Evolutionary conservation across 257 asterid species (phyloP).

Genomic region (Capsicum rhomboideum): DNA sequence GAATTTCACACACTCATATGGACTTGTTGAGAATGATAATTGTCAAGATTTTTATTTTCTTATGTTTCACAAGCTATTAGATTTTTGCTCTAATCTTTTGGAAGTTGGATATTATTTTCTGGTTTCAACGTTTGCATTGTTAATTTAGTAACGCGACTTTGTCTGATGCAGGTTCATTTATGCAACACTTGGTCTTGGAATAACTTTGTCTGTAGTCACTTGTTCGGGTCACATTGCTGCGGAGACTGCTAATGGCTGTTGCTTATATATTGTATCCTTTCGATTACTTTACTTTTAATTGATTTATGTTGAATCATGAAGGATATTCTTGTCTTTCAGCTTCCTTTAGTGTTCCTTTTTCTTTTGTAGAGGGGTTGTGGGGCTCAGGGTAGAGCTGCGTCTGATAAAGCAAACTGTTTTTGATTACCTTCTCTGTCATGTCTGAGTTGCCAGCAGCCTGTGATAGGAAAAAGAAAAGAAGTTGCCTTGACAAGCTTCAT

Average conservation of each 20-base stretch:
- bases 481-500: not conserved
- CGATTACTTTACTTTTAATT: not conserved
- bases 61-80: not conserved
- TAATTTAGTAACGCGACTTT: not conserved
- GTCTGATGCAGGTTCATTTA: conserved; percentile 49
- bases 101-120: not conserved
- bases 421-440: too few relatives aligned
- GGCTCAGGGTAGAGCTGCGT: not conserved
- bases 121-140: not conserved
- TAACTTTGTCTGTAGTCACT: conserved; percentile 34
- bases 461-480: not conserved
- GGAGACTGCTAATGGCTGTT: conserved; percentile 59
- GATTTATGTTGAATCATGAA: not conserved
- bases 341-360: not conserved
- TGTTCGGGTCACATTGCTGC: conserved; percentile 72
- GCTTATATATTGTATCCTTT: conserved; percentile 61
- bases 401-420: too few relatives aligned
- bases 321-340: not conserved
- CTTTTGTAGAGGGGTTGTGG: not conserved
- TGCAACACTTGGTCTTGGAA: conserved; percentile 49
- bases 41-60: not conserved
- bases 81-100: not conserved
- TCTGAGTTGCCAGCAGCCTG: too few relatives aligned
- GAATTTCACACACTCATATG: not conserved
- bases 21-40: not conserved